Base-by-base conservation (phyloP, 164 flowering plant species). In the Euptelea pleiosperma region DNA sequence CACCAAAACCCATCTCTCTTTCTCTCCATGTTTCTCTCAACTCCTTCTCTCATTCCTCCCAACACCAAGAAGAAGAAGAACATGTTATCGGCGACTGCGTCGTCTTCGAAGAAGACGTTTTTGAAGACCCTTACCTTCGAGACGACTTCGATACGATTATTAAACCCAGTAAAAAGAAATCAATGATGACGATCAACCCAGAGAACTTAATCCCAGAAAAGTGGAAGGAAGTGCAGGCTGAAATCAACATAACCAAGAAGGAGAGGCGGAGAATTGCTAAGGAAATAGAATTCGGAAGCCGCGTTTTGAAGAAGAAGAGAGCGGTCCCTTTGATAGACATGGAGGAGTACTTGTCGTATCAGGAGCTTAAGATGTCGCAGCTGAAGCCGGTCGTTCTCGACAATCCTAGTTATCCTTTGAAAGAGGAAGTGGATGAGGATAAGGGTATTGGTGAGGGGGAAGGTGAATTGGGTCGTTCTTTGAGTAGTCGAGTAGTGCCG, bases 71-170 rank as follows among this genome's bases (percentile, higher is more conserved):
- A 12, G 71, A 57, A 0, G 87, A 81, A 19, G 89, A 86, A 26
- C 66, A 30, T 40, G 84, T 77, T 12, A 61, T 91, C 31, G 96
- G 98, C 14, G 98, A 91, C 55, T 89, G 96, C 46, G 46, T 91
- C 1, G 89, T 91, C 31, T 89, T 82, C 66, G 98, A 91, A 61
- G 96, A 87, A 34, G 89, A 86, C 59, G 58, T 70, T 2, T 91
- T 91, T 67, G 96, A 89, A 43, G 95, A 89, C 72, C 85, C 96
- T 0, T 75, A 31, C 50, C 69, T 79, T 43, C 65, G 59, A 29
- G 18, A 62, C 21, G 58, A 60, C n/a, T 30, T 28, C 42, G 35
- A 15, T 1, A 26, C 25, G 8, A 49, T n/a, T n/a, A n/a, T n/a
- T n/a, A 51, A 48, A 30, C 67, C 65, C 48, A 40, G 53, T 21